Percentiles rank a stretch among this genome's conserved stretches.
Evolutionary conservation across 2,329 filamentous ascomycete genomes (phyloP).

Genomic region (Clarireedia sp.): DNA sequence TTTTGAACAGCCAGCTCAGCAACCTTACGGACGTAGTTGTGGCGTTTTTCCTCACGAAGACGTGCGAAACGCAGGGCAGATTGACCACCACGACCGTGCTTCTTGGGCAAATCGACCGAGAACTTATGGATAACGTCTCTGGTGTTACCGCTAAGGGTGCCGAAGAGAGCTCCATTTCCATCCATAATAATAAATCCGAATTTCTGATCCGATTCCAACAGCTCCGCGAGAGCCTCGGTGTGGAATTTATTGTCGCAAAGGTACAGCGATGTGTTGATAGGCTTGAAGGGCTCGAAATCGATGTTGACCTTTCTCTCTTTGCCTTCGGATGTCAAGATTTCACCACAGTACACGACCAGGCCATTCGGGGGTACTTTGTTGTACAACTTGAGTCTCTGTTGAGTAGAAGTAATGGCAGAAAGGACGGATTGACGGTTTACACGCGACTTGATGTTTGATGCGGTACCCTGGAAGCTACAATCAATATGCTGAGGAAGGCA

Average conservation of each 20-base stretch:
- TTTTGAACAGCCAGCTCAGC: constrained; percentile 97
- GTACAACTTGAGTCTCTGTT: constrained; percentile 98
- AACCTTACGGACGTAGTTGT: constrained; percentile 99
- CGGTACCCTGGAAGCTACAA: constrained; percentile 66
- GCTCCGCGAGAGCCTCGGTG: constrained; percentile 91
- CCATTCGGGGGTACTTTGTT: constrained; percentile 98
- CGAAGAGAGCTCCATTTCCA: constrained; percentile 95
- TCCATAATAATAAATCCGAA: constrained; percentile 99
- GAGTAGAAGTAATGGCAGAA: constrained; percentile 96
- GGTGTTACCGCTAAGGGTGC: constrained; percentile 94
- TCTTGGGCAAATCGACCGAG: constrained; percentile 97
- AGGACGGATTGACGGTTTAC: constrained; percentile 98
- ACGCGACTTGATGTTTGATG: constrained; percentile 98
- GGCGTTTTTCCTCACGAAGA: constrained; percentile 98
- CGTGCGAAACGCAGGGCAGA: constrained; percentile 98
- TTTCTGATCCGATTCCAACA: constrained; percentile 97
- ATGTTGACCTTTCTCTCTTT: constrained; percentile 99
- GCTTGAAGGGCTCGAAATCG: constrained; percentile 99
- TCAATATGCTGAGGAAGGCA: constrained; percentile 8
- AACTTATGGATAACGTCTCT: constrained; percentile 97
- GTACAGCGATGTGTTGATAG: constrained; percentile 98
- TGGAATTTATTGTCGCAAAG: constrained; percentile 99
- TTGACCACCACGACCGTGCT: constrained; percentile 99
- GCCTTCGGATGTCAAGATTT: constrained; percentile 98
- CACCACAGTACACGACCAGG: constrained; percentile 97